Percentiles rank a stretch among this genome's conserved stretches.
These are phyloP conservation scores for Camillea tinctor DNA, from an alignment of 2,329 filamentous ascomycete genomes.

Conservation along the genomic window DNA sequence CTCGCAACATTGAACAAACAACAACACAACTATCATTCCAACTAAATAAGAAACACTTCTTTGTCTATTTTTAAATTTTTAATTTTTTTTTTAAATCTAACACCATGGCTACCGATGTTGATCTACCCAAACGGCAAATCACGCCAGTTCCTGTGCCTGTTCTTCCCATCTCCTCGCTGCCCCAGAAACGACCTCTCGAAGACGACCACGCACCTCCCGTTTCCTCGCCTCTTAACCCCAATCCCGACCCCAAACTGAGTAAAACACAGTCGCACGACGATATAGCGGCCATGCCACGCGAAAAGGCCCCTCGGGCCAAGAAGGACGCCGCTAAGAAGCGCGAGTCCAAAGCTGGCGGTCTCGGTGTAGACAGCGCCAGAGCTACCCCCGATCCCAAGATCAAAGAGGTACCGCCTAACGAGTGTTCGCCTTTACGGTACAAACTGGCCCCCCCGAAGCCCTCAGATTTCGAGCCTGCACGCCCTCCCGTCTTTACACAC, in stretches of 20 bases:
- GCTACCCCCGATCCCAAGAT: slow-evolving; percentile 57
- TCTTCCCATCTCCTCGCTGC: slow-evolving; percentile 47
- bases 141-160: slow-evolving; percentile 29
- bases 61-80: no score
- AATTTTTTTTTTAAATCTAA: no score
- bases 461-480: slow-evolving; percentile 59
- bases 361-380: slow-evolving; percentile 48
- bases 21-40: no score
- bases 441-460: slow-evolving; percentile 63
- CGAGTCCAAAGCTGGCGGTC: slow-evolving; percentile 54
- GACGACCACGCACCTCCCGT: slow-evolving; percentile 70
- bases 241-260: slow-evolving; percentile 44
- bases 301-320: slow-evolving; percentile 54
- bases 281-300: slow-evolving; percentile 40
- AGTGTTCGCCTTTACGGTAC: slow-evolving; percentile 57
- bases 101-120: slow-evolving; percentile 31
- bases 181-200: slow-evolving; percentile 65
- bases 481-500: slow-evolving; percentile 55
- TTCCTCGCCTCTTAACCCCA: slow-evolving; percentile 73
- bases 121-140: slow-evolving; percentile 29
- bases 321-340: slow-evolving; percentile 69
- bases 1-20: no score
- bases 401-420: slow-evolving; percentile 40
- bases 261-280: slow-evolving; percentile 40
- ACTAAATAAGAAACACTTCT: background rate